Evolutionary conservation across 768 basidiomycete genomes (phyloP).

Genomic region (Lactarius quietus): DNA sequence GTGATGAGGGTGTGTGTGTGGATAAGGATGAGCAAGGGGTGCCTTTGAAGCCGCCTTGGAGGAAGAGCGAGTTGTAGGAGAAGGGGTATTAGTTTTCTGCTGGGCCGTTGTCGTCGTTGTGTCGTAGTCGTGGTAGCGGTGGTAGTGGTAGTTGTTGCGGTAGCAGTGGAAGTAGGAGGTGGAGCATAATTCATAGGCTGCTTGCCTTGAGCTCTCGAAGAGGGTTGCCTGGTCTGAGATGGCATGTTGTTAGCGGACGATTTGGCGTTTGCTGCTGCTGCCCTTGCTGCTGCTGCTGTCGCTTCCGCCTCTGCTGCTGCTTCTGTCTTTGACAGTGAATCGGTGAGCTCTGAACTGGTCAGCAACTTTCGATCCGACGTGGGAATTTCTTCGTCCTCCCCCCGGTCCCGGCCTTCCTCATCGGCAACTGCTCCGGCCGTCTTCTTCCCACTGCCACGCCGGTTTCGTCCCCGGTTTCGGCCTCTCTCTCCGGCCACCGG

Average conservation of each 20-base stretch:
- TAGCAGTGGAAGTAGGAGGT: constrained; percentile 32
- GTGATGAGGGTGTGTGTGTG: constrained; percentile 50
- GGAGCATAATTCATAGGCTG: constrained; percentile 79
- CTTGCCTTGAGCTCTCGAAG: constrained; percentile 83
- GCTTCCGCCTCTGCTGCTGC: constrained; percentile 22
- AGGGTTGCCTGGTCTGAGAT: constrained; percentile 34
- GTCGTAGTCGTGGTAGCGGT: constrained; percentile 3
- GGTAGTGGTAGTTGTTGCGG: constrained; percentile 29
- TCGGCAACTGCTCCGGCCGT: neutral
- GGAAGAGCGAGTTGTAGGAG: constrained; percentile 33
- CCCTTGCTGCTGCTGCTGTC: constrained; percentile 2
- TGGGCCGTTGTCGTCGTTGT: neutral
- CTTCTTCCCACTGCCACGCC: neutral
- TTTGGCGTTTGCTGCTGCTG: constrained; percentile 3
- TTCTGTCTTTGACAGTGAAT: constrained; percentile 25
- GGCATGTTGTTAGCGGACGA: constrained; percentile 28
- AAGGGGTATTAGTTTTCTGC: constrained; percentile 29
- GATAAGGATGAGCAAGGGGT: constrained; percentile 51
- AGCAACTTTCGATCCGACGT: constrained; percentile 20
- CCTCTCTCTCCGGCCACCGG: neutral
- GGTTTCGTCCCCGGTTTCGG: constrained; percentile 6
- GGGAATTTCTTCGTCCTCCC: constrained; percentile 16
- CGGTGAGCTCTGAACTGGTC: constrained; percentile 18
- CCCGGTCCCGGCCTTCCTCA: neutral
- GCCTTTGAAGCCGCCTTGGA: constrained; percentile 49